A percentile compares a stretch with the other conserved stretches of the same genome.
Conservation (phyloP, 176 grass and related monocot species). For the Eleusine coracana region DNA sequence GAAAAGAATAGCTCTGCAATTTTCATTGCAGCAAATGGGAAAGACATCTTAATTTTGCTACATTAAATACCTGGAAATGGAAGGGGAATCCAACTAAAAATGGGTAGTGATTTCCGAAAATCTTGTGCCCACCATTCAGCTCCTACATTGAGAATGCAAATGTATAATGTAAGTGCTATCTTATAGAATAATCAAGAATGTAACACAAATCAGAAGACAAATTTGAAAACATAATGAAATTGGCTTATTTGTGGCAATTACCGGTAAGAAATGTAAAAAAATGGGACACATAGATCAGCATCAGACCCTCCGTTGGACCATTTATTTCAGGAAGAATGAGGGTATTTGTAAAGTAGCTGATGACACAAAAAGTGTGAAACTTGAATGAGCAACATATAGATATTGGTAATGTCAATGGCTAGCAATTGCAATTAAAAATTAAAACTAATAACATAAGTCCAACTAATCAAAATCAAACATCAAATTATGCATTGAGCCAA, state of each 20-base stretch:
- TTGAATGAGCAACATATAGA: conserved; percentile 22
- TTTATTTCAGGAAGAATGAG: conserved; percentile 91
- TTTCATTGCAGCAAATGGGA: background rate
- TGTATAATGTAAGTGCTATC: background rate
- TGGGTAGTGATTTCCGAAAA: conserved; percentile 84
- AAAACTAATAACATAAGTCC: conserved; percentile 25
- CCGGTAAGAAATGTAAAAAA: conserved; percentile 82
- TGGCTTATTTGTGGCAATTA: conserved; percentile 29
- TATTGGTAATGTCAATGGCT: conserved; percentile 19
- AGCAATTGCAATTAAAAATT: conserved; percentile 3
- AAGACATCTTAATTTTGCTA: background rate
- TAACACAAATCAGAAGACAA: background rate
- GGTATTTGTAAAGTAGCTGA: conserved; percentile 96
- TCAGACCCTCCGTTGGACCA: conserved; percentile 97
- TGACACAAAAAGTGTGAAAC: conserved; percentile 23
- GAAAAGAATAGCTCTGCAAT: background rate
- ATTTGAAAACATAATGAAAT: conserved; percentile 7
- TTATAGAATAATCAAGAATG: background rate
- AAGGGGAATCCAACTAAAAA: conserved; percentile 82
- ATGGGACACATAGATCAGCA: conserved; percentile 93
- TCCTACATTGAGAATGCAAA: conserved; percentile 46
- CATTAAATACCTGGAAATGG: conserved; percentile 77
- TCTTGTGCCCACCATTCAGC: conserved; percentile 99
- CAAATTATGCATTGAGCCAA: background rate
- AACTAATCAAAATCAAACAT: background rate